A percentile compares a stretch with the other conserved stretches of the same genome.
Evolutionary conservation across 164 flowering plant genomes (phyloP).

Genomic region (Nelumbo lutea): DNA sequence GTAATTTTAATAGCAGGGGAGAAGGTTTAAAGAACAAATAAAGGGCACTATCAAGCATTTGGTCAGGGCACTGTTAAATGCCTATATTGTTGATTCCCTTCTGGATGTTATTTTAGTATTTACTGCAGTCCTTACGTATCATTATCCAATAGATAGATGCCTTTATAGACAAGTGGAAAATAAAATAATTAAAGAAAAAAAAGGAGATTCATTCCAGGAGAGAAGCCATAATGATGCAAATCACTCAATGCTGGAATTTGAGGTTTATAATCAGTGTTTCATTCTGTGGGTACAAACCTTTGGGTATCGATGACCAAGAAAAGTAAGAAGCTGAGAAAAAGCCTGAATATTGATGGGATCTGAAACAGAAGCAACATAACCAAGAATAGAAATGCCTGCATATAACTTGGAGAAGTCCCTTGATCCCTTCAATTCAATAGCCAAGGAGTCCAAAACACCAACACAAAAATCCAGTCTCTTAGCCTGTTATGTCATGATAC

Average conservation of each 20-base stretch:
- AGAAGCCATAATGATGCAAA: neutral
- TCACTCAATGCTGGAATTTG: neutral
- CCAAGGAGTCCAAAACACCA: slow-evolving; percentile 64
- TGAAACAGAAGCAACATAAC: slow-evolving; percentile 62
- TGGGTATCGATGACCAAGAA: slow-evolving; percentile 83
- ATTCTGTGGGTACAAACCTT: slow-evolving; percentile 49
- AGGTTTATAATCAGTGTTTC: no score
- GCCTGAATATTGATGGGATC: slow-evolving; percentile 55
- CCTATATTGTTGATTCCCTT: no score
- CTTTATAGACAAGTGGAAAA: neutral
- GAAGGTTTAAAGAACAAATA: neutral
- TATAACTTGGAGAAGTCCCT: slow-evolving; percentile 82
- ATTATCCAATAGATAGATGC: neutral
- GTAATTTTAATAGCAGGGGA: neutral
- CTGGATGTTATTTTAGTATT: no score
- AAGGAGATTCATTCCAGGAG: neutral
- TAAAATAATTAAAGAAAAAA: neutral
- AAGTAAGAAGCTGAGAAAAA: slow-evolving; percentile 62
- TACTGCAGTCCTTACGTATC: neutral
- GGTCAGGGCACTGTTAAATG: no score
- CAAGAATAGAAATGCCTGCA: slow-evolving; percentile 86
- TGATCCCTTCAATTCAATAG: slow-evolving; percentile 60
- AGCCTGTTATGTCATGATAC: slow-evolving; percentile 32
- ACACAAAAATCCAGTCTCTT: slow-evolving; percentile 47
- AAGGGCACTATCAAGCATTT: neutral